These are phyloP conservation scores for Pulicaria dysenterica DNA, from an alignment of 129 eudicot genomes.

Conservation along the genomic window DNA sequence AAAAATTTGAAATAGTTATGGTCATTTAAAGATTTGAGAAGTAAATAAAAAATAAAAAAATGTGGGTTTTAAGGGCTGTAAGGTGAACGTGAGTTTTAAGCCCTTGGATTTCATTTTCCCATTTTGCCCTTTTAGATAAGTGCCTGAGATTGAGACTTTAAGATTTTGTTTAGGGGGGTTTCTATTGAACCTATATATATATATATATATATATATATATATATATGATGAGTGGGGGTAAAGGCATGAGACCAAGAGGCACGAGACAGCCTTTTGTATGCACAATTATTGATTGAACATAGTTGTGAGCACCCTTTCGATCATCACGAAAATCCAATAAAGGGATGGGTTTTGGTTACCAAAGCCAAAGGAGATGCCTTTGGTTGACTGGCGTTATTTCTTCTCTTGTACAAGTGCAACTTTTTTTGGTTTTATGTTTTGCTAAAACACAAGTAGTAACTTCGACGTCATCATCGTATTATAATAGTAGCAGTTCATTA, in stretches of 20 bases:
- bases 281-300: conserved; percentile 26
- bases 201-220: no score
- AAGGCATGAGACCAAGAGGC: conserved; percentile 34
- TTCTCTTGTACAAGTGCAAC: conserved; percentile 30
- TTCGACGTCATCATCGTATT: conserved; percentile 30
- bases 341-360: conserved; percentile 32
- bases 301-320: conserved; percentile 10
- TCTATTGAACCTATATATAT: no score
- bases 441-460: conserved; percentile 28
- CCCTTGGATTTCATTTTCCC: no score
- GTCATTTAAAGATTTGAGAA: no score
- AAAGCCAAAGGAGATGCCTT: conserved; percentile 36
- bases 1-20: no score
- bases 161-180: no score
- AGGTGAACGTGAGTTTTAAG: no score
- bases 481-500: conserved; percentile 12
- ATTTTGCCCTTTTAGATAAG: no score
- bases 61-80: no score
- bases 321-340: conserved; percentile 35
- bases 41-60: no score
- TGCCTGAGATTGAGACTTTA: no score
- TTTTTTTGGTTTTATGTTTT: conserved; percentile 22
- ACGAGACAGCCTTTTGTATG: conserved; percentile 22
- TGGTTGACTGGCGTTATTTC: conserved; percentile 24
- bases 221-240: conserved; percentile 15